Evolutionary conservation across 768 basidiomycete species (phyloP).

Genomic region (Lentinula aciculospora): DNA sequence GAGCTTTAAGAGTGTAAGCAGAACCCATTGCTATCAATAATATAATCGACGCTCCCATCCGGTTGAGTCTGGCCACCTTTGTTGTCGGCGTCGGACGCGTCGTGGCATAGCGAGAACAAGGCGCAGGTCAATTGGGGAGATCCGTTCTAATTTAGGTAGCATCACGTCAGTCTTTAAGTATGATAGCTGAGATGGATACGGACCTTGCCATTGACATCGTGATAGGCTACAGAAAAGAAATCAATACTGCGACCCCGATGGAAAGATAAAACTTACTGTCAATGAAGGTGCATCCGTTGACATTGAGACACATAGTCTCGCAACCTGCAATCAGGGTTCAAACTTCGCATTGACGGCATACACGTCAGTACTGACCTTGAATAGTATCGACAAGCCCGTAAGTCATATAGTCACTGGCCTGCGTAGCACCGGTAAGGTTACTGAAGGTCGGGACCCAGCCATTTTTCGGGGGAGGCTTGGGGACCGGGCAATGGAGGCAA

Average conservation of each 20-base stretch:
- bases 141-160: slow-evolving; percentile 17
- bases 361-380: slow-evolving; percentile 13
- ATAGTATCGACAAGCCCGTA: slow-evolving; percentile 30
- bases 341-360: background rate
- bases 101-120: slow-evolving; percentile 30
- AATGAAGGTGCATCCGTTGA: slow-evolving; percentile 24
- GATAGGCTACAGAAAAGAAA: slow-evolving; percentile 20
- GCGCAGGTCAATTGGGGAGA: slow-evolving; percentile 30
- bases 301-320: slow-evolving; percentile 25
- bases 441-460: slow-evolving; percentile 21
- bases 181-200: background rate
- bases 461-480: slow-evolving; percentile 9
- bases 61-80: slow-evolving; percentile 37
- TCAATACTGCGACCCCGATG: background rate
- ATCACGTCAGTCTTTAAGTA: background rate
- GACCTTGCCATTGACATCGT: slow-evolving; percentile 32
- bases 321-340: slow-evolving; percentile 18
- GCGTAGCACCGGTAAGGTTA: slow-evolving; percentile 25
- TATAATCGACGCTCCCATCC: slow-evolving; percentile 34
- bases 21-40: slow-evolving; percentile 36
- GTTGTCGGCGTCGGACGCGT: slow-evolving; percentile 30
- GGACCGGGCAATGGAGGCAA: slow-evolving; percentile 19
- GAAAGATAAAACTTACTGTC: slow-evolving; percentile 21
- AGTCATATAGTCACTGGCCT: slow-evolving; percentile 28
- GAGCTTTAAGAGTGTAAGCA: slow-evolving; percentile 20